Conservation (phyloP, 2,329 filamentous ascomycete genomes). For the Fusarium longipes region DNA sequence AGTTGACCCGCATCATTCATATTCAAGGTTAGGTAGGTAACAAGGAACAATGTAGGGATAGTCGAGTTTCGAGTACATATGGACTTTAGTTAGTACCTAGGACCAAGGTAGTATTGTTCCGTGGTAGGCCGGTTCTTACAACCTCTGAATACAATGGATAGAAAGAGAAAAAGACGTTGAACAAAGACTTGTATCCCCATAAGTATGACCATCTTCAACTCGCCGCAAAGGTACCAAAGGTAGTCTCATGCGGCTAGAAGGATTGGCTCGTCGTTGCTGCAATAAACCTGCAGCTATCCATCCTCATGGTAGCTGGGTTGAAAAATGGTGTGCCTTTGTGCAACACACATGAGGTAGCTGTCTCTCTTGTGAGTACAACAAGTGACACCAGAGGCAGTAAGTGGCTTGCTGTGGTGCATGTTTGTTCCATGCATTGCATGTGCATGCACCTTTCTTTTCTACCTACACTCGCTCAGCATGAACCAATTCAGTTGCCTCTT, state of each 20-base stretch:
- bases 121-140: not conserved
- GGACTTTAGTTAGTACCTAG: no score
- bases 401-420: slow-evolving; percentile 4
- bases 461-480: not conserved
- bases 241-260: not conserved
- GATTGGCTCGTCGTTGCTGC: not conserved
- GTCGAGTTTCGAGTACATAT: no score
- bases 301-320: not conserved
- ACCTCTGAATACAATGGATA: not conserved
- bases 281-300: not conserved
- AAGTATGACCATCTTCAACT: not conserved
- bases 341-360: not conserved
- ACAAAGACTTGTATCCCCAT: not conserved
- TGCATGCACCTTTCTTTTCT: slow-evolving; percentile 23
- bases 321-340: slow-evolving; percentile 10
- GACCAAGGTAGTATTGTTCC: not conserved
- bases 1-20: slow-evolving; percentile 1
- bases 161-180: not conserved
- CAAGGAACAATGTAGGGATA: no score
- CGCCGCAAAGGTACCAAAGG: no score
- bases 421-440: slow-evolving; percentile 22
- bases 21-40: no score
- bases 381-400: not conserved
- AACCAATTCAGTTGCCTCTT: not conserved
- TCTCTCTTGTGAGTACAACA: slow-evolving; percentile 2